A percentile compares a stretch with the other conserved stretches of the same genome.
These are phyloP conservation scores for Jasminum sambac DNA, from an alignment of 257 asterid genomes.

Conservation along the genomic window DNA sequence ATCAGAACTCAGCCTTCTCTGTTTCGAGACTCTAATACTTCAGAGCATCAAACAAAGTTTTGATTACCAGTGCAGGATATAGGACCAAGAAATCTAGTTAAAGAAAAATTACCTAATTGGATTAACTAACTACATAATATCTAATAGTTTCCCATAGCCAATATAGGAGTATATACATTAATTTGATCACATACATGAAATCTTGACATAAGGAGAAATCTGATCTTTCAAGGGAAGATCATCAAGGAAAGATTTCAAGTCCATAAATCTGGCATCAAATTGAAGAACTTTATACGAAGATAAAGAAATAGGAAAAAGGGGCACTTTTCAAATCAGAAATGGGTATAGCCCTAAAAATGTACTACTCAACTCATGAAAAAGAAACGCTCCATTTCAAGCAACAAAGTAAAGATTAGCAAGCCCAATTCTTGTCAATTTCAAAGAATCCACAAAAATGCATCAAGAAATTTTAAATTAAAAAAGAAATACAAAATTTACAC, in stretches of 20 bases:
- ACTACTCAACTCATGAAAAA: neutral
- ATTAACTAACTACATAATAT: neutral
- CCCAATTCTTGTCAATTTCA: conserved; percentile 7
- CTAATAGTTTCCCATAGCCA: neutral
- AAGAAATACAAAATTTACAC: neutral
- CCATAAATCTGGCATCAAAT: neutral
- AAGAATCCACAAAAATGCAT: neutral
- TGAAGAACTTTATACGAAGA: neutral
- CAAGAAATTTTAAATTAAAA: neutral
- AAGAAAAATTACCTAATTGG: neutral
- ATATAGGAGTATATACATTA: neutral
- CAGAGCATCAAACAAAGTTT: neutral
- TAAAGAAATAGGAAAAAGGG: neutral
- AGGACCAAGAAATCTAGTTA: neutral
- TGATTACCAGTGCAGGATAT: neutral
- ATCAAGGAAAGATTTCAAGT: neutral
- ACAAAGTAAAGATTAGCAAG: conserved; percentile 10
- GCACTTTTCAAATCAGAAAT: neutral
- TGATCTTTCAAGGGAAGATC: conserved; percentile 1
- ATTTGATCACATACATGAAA: neutral
- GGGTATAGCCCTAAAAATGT: neutral
- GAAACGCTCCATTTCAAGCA: neutral
- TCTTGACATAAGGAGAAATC: conserved; percentile 1
- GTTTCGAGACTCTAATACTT: neutral
- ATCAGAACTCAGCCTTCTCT: neutral